Evolutionary conservation across 495 filamentous ascomycete species (phyloP), one percentile per base, ranked within the genome.

Genomic region (Pseudoneurospora amorphoporcata): DNA sequence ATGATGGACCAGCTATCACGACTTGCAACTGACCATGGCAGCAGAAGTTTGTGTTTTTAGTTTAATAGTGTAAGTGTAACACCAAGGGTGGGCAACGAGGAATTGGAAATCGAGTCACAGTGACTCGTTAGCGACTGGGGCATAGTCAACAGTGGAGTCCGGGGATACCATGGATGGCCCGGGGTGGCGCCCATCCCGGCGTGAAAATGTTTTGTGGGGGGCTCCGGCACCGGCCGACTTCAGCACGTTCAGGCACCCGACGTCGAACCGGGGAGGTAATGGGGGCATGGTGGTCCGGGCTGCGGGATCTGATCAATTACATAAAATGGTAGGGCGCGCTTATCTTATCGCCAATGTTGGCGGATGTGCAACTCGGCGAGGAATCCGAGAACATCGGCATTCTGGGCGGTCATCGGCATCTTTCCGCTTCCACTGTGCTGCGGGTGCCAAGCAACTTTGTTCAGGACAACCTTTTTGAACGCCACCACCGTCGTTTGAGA

Each of bases 1-100:
- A 78, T 79, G 70, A 71, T 76, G 71, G 68, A 61, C 53, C 53
- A 61, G 29, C 53, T 35, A 65, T 68, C 69, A 23, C 43, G 23
- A 39, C 39, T 37, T 29, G 39, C 43, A 65, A 47, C 40, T 75
- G 69, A 73, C 69, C 72, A 75, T 73, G 35, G 41, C 68, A 75
- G 38, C 42, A 37, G 42, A 17, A 42, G 19, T 65, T 65, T 19
- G 53, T 35, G 29, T 17, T 35, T 32, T 12, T 29, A 37, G 39
- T 40, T 40, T 40, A 9, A 0, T 37, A 37, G 23, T 37, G 35
- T 17, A 35, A n/a, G n/a, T n/a, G n/a, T n/a, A n/a, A n/a, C n/a
- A n/a, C n/a, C n/a, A n/a, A n/a, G n/a, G 53, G 14, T 65, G 29
- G 29, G 29, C 23, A 12, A 53, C 47, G 47, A 58, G 8, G 10